These are phyloP conservation scores for Leishmania amazonensis DNA, from an alignment of 208 protist genomes.

Conservation along the genomic window DNA sequence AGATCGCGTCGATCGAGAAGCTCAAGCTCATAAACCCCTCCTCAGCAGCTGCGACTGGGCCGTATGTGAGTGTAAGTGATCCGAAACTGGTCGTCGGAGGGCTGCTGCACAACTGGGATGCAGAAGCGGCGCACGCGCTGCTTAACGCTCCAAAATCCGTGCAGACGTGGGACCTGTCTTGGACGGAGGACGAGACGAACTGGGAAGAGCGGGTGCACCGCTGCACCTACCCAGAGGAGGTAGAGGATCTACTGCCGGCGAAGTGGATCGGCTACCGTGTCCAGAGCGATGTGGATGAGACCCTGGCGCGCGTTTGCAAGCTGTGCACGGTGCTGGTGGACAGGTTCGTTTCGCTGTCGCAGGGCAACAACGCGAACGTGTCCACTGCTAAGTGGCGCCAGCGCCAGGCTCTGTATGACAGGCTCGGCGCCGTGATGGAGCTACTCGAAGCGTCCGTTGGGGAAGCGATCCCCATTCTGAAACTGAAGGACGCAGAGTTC, in stretches of 20 bases:
- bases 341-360: conserved; percentile 75
- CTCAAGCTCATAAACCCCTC: conserved; percentile 82
- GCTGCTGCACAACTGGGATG: conserved; percentile 85
- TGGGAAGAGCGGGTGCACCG: conserved; percentile 78
- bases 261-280: conserved; percentile 91
- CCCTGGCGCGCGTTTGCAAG: conserved; percentile 85
- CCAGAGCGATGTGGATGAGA: conserved; percentile 84
- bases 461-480: conserved; percentile 83
- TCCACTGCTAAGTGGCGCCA: conserved; percentile 90
- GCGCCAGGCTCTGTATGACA: conserved; percentile 75
- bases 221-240: conserved; percentile 83
- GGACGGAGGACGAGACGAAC: conserved; percentile 76
- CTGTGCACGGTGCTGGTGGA: conserved; percentile 90
- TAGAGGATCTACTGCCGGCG: conserved; percentile 81
- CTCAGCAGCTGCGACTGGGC: conserved; percentile 60
- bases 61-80: conserved; percentile 61
- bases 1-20: conserved; percentile 76
- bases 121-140: conserved; percentile 64
- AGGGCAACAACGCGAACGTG: conserved; percentile 72
- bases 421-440: conserved; percentile 86
- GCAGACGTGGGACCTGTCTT: conserved; percentile 82
- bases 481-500: conserved; percentile 78
- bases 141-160: conserved; percentile 52
- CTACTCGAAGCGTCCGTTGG: conserved; percentile 87
- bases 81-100: conserved; percentile 70